Evolutionary conservation across 2,329 filamentous ascomycete genomes (phyloP).

Genomic region (Epichloe coenophiala): DNA sequence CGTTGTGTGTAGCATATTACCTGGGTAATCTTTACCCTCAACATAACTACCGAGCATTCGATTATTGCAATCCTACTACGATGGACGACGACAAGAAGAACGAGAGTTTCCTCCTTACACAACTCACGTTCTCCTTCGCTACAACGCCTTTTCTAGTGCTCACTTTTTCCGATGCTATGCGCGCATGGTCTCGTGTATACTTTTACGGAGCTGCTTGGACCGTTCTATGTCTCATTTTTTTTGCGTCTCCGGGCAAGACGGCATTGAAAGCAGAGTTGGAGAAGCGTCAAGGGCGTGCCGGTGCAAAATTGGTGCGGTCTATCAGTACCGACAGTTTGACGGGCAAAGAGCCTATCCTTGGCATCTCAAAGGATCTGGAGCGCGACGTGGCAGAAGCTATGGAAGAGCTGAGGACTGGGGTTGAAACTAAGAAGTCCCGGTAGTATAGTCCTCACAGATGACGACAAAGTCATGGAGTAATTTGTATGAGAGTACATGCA

Average conservation of each 20-base stretch:
- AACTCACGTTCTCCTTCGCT: constrained; percentile 70
- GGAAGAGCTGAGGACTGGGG: constrained; percentile 58
- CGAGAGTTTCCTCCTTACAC: constrained; percentile 53
- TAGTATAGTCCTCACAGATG: not conserved
- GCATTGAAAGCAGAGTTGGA: constrained; percentile 45
- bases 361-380: constrained; percentile 64
- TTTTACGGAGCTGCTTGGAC: constrained; percentile 72
- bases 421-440: constrained; percentile 32
- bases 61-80: too few species aligned
- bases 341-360: constrained; percentile 52
- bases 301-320: constrained; percentile 32
- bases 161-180: constrained; percentile 52
- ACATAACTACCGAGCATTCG: too few species aligned
- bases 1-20: too few species aligned
- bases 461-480: not conserved
- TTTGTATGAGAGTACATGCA: not conserved
- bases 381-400: constrained; percentile 67
- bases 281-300: constrained; percentile 35
- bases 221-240: constrained; percentile 57
- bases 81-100: too few species aligned
- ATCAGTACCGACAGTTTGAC: constrained; percentile 44
- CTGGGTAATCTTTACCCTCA: too few species aligned
- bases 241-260: constrained; percentile 63
- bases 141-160: constrained; percentile 80
- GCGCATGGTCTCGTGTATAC: constrained; percentile 74